Evolutionary conservation across 805 yeast genomes (phyloP), one percentile per base, ranked within the genome.

Genomic region (Peterozyma xylosa): DNA sequence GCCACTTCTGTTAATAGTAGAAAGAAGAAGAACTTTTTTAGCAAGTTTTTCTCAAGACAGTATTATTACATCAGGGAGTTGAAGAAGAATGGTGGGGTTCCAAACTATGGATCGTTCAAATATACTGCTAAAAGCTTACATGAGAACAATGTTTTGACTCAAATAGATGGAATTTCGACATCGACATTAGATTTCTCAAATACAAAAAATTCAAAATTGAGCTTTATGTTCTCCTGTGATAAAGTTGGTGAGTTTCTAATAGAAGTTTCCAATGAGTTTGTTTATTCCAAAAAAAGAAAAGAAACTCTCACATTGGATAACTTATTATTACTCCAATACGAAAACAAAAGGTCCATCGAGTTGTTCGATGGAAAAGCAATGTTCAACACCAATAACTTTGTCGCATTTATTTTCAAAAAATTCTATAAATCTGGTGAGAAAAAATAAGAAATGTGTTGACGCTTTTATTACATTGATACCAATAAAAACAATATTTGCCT

Each of bases 161-260:
- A 78, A 42, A 67, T 84, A 35, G 73, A 71, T 14, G 88, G 87
- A 0, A 66, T 73, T 18, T 66, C 30, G 5, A 29, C 27, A 27
- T 18, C 41, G 9, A 44, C 37, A 15, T 35, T 36, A 33, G 47
- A 34, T 36, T 41, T 38, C 15, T 46, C 38, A n/a, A 29, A 36
- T 2, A 38, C 42, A 9, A 78, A 76, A 45, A 69, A 78, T 39
- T 82, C 84, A 14, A 85, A 83, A 53, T 71, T 88, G 21, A 78
- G 76, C 48, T 79, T 91, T 55, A 77, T 84, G 63, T 80, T 88
- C 56, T 76, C 84, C 49, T 83, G 91, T 55, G 86, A 86, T 53
- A 69, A 75, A 48, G 80, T 78, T 7, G 91, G 91, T 1, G 73
- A 71, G 27, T 88, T 87, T 56, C 74, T 75, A 4, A 68, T 93